Percentiles rank a stretch among this genome's conserved stretches.
Conservation (phyloP, 306 rosid genomes). For the barrel medic (Medicago truncatula) region DNA sequence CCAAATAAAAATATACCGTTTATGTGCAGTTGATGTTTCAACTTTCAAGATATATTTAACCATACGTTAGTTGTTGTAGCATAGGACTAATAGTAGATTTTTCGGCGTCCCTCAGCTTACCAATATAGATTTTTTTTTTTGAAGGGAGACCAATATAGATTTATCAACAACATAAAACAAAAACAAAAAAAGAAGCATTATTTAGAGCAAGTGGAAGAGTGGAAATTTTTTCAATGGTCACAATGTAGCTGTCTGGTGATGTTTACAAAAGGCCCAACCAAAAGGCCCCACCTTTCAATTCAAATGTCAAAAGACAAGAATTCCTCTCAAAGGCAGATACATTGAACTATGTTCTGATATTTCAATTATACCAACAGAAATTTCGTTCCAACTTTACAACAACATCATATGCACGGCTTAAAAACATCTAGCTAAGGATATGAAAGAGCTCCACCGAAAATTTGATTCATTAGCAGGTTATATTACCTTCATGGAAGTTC, state of each 20-base stretch:
- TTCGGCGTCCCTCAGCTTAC: no score
- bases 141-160: no score
- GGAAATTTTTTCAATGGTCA: not conserved
- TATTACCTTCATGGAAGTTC: conserved; percentile 6
- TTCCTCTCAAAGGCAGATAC: conserved; percentile 39
- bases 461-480: conserved; percentile 13
- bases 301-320: not conserved
- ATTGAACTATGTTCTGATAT: conserved; percentile 28
- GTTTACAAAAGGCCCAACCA: conserved; percentile 27
- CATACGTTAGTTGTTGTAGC: not conserved
- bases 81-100: not conserved
- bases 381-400: conserved; percentile 37
- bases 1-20: no score
- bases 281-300: conserved; percentile 24
- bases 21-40: not conserved
- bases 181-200: not conserved
- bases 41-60: not conserved
- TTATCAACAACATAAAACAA: not conserved
- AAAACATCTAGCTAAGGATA: conserved; percentile 24
- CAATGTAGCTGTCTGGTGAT: not conserved
- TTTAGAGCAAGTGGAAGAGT: not conserved
- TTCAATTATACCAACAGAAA: conserved; percentile 14
- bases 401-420: conserved; percentile 33
- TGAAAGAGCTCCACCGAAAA: conserved; percentile 3
- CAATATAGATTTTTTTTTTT: no score